phyloP scores from a whole-genome alignment of 2,329 filamentous ascomycete genomes.

The Neofusicoccum sp. region DNA sequence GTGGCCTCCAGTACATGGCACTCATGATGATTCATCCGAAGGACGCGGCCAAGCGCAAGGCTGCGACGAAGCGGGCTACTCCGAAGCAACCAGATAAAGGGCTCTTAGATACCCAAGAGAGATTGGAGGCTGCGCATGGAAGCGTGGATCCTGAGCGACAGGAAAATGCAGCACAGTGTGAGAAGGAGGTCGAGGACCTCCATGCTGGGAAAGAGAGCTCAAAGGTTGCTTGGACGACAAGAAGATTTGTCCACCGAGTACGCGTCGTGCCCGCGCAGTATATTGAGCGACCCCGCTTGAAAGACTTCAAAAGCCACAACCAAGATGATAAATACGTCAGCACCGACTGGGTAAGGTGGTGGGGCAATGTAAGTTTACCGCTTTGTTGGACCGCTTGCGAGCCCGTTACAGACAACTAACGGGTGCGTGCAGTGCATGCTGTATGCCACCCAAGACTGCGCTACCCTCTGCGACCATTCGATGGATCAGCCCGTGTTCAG shows the following conservation, averaged over 20 bases:
- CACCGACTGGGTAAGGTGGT: slow-evolving; percentile 34
- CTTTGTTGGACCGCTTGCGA: neutral
- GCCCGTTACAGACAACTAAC: slow-evolving; percentile 21
- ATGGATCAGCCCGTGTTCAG: slow-evolving; percentile 36
- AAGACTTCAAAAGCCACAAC: slow-evolving; percentile 29
- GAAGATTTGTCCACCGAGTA: slow-evolving; percentile 39
- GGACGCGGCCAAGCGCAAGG: slow-evolving; percentile 30
- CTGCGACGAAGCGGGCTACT: slow-evolving; percentile 32
- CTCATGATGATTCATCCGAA: slow-evolving; percentile 33
- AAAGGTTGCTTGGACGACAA: slow-evolving; percentile 39
- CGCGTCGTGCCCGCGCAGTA: slow-evolving; percentile 33
- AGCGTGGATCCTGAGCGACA: slow-evolving; percentile 4
- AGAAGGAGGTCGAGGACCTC: slow-evolving; percentile 28
- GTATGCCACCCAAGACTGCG: slow-evolving; percentile 34
- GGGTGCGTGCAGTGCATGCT: slow-evolving; percentile 22
- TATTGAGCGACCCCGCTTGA: slow-evolving; percentile 26
- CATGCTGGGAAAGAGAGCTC: slow-evolving; percentile 36
- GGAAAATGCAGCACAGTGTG: slow-evolving; percentile 12
- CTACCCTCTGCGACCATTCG: slow-evolving; percentile 24
- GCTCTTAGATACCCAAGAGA: slow-evolving; percentile 34
- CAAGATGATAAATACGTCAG: slow-evolving; percentile 22
- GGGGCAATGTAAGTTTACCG: slow-evolving; percentile 29
- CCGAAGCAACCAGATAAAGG: slow-evolving; percentile 36
- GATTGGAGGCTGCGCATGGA: slow-evolving; percentile 20
- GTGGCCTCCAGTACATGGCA: slow-evolving; percentile 23